A percentile compares a stretch with the other conserved stretches of the same genome.
These are phyloP conservation scores for Endothia cerciana DNA, from an alignment of 2,329 filamentous ascomycete species.

Conservation along the genomic window DNA sequence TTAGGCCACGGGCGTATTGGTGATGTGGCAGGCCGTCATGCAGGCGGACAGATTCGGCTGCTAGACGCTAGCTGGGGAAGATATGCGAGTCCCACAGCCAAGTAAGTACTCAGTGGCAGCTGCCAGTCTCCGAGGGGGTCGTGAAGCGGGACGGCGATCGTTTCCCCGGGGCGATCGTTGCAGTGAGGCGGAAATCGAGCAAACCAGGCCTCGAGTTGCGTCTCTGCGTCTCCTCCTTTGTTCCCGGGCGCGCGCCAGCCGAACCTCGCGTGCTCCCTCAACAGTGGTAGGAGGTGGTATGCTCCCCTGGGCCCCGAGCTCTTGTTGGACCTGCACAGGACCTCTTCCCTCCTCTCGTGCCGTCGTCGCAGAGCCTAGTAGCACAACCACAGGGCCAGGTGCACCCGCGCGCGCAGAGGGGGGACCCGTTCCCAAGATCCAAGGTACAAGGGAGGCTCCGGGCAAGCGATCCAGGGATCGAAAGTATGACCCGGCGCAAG, in stretches of 20 bases:
- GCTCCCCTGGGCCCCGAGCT: conserved; percentile 13
- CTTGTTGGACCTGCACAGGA: conserved; percentile 17
- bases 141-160: conserved; percentile 24
- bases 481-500: conserved; percentile 12
- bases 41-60: conserved; percentile 50
- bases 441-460: not conserved
- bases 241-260: conserved; percentile 21
- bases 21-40: conserved; percentile 52
- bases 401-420: conserved; percentile 14
- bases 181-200: conserved; percentile 19
- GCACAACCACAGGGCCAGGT: conserved; percentile 16
- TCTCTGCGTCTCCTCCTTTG: conserved; percentile 12
- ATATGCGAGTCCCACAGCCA: conserved; percentile 33
- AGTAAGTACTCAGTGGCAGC: conserved; percentile 27
- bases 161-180: conserved; percentile 14
- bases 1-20: conserved; percentile 46
- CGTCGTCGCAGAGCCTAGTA: conserved; percentile 24
- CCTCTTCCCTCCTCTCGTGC: conserved; percentile 21
- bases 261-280: conserved; percentile 11
- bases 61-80: conserved; percentile 36
- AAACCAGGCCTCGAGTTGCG: conserved; percentile 12
- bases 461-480: not conserved
- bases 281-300: not conserved
- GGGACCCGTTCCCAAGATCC: not conserved
- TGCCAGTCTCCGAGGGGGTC: conserved; percentile 27